phyloP scores from a whole-genome alignment of 1,284 basidiomycete genomes.

The Boletellus sp. region DNA sequence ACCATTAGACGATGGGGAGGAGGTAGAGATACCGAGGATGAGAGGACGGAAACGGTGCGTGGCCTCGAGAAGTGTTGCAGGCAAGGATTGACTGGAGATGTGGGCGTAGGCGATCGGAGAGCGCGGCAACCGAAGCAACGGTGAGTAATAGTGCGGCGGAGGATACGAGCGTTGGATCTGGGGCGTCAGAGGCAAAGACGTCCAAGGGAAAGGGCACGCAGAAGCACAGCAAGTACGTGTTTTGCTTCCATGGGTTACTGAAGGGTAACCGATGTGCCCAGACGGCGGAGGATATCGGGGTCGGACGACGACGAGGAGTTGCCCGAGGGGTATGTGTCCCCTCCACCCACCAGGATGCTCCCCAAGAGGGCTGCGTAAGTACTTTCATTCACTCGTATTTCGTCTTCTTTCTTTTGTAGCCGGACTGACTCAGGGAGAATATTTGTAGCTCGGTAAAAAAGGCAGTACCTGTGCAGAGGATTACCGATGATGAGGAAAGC shows the following conservation, averaged over 20 bases:
- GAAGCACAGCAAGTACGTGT: conserved; percentile 37
- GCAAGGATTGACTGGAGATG: background rate
- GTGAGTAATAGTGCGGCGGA: conserved; percentile 30
- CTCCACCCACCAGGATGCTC: conserved; percentile 37
- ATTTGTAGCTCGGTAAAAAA: conserved; percentile 36
- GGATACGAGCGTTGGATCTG: conserved; percentile 23
- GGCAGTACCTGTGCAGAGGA: conserved; percentile 16
- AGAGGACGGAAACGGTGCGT: conserved; percentile 44
- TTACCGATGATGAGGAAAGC: conserved; percentile 35
- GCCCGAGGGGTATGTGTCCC: conserved; percentile 27
- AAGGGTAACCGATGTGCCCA: conserved; percentile 11
- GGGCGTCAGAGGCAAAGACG: conserved; percentile 24
- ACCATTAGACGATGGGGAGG: conserved; percentile 54
- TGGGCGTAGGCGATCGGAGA: conserved; percentile 42
- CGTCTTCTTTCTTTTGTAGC: background rate
- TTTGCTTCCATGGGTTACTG: background rate
- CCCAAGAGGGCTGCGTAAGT: conserved; percentile 46
- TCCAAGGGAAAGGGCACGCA: conserved; percentile 31
- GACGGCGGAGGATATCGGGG: conserved; percentile 46
- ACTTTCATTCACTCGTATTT: background rate
- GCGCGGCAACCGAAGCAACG: conserved; percentile 39
- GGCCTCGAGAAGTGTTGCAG: no score
- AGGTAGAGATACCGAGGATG: conserved; percentile 41
- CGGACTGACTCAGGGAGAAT: background rate
- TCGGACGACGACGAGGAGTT: conserved; percentile 39